Base-by-base conservation (phyloP, 1,139 yeast genomes). In the Yarrowia galli region DNA sequence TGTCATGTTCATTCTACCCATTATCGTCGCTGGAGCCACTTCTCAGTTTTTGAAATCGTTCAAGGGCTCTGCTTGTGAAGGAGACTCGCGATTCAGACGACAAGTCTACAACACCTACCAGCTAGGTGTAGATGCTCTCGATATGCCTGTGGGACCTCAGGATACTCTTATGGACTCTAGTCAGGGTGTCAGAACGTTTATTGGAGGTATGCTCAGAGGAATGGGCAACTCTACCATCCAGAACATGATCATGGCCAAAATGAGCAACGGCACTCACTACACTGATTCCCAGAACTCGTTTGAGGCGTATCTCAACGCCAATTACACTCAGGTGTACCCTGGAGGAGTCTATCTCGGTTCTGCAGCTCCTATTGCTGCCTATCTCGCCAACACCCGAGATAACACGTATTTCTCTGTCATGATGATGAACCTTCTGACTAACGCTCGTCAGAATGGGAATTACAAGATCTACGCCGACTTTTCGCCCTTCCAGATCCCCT, bases 401-500 rank as follows among this genome's bases (percentile, higher is more conserved):
- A 78, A 77, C 3, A 68, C 74, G 0, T 69, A 68, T 42, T 72
- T 73, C 15, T 77, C 74, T 0, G 72, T 75, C 10, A 65, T 73
- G 23, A 68, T 75, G 71, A 67, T 77, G 68, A 78, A 76, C 64
- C 64, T 76, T 51, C 70, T 74, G 45, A 73, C 75, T 67, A 78
- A 78, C 65, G 40, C 77, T 32, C 71, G 72, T 25, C 70, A 72
- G 32, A 76, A 78, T 69, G 79, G 79, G 1, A 69, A 74, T 0
- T 71, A 70, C 2, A 69, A 73, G 0, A 68, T 78, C n/a, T 71
- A 74, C 18, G 70, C 80, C 12, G 71, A 76, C 68, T 76, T 73
- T 51, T 76, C 79, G 9, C 78, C 78, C 4, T 77, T 78, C 67
- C 79, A 77, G 67, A 70, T 71, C 54, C 74, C 76, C 0, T 78